Evolutionary conservation across 495 filamentous ascomycete species (phyloP), one percentile per base, ranked within the genome.

Genomic region (Penicillium flavigenum): DNA sequence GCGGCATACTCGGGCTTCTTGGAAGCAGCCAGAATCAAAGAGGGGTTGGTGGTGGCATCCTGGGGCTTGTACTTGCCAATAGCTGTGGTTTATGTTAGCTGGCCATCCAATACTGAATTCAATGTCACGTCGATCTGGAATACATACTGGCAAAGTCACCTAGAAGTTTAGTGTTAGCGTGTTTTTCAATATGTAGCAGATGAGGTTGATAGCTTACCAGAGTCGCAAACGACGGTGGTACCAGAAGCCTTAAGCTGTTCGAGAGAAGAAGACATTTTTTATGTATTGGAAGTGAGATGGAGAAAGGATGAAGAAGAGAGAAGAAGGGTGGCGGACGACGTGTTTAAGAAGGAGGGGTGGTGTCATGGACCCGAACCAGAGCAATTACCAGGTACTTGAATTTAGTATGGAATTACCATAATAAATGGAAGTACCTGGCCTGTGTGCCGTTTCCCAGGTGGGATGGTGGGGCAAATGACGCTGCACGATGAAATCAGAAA

Each of bases 21-120:
- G 72, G 95, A 91, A 55, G 94, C 94, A 65, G 91, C 91, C 71
- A 99, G 85, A 76, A 99, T 97, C 69, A 99, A 82, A 60, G 94
- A 97, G 39, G 94, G 94, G 83, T 99, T 99, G 76, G 94, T 99
- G 70, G 92, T 97, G 67, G 92, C 94, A 88, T 99, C 94, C 85
- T 97, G 92, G 54, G 94, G 94, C 85, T 96, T 94, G 86, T 99
- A 99, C 81, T 99, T 98, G 83, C 81, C 91, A 75, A 99, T 99
- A 69, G 92, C 90, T 85, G 79, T 71, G n/a, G 31, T 58, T 77
- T 76, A 66, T 6, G 61, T 66, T 64, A 68, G 59, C 51, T 27
- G 1, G 17, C 20, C 5, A 12, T 39, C 41, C 53, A 27, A n/a
- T 38, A 8, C 5, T 10, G 19, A 8, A 32, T 20, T 9, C 11